These are phyloP conservation scores for Cladosporium phlei DNA, from an alignment of 2,329 filamentous ascomycete species.

Conservation along the genomic window DNA sequence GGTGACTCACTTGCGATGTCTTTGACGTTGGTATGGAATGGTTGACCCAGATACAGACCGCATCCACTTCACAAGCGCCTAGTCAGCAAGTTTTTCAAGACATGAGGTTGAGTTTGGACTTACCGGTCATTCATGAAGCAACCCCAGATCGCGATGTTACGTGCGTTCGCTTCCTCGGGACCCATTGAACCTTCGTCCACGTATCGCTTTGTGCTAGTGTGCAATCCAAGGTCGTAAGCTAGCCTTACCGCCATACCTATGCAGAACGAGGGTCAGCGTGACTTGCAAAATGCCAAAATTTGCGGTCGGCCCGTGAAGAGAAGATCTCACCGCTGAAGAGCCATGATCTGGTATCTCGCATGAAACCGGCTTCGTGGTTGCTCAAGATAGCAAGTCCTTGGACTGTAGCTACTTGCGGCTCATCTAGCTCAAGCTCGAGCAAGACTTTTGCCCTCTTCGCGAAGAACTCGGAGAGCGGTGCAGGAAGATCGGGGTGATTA, in stretches of 20 bases:
- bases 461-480: neutral
- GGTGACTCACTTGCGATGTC: slow-evolving; percentile 1
- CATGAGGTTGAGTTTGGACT: too few species aligned
- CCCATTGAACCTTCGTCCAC: neutral
- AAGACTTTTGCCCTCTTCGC: neutral
- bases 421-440: neutral
- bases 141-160: neutral
- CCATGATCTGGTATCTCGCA: neutral
- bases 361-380: neutral
- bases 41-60: neutral
- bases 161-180: neutral
- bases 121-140: neutral
- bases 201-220: neutral
- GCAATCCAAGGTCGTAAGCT: neutral
- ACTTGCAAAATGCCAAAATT: neutral
- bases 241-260: neutral
- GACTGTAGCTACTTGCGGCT: neutral
- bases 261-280: neutral
- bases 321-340: neutral
- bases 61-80: too few species aligned
- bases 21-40: neutral
- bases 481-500: neutral
- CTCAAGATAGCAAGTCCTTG: neutral
- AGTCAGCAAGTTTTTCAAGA: too few species aligned
- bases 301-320: too few species aligned